Evolutionary conservation across 1,284 basidiomycete species (phyloP).

Genomic region (Leccinum pachyderme): DNA sequence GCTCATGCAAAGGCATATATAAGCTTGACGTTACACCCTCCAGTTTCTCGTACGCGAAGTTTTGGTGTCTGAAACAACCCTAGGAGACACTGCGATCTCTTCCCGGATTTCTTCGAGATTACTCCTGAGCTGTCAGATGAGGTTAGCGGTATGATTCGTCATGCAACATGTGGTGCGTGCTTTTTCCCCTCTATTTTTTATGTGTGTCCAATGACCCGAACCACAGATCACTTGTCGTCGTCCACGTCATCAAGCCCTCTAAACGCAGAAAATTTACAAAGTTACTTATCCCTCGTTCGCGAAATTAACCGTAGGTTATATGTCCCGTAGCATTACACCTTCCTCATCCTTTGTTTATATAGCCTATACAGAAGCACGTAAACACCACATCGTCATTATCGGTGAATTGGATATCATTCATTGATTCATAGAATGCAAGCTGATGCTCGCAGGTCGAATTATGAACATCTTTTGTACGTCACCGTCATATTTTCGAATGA

Average conservation of each 20-base stretch:
- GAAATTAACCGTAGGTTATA: constrained; percentile 25
- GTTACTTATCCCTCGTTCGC: constrained; percentile 21
- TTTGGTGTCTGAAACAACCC: constrained; percentile 2
- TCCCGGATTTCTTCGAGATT: constrained; percentile 43
- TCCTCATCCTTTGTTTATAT: background rate
- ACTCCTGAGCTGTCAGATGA: constrained; percentile 41
- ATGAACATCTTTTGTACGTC: constrained; percentile 47
- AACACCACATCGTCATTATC: constrained; percentile 34
- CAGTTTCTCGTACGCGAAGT: background rate
- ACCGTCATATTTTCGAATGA: background rate
- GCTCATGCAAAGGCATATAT: background rate
- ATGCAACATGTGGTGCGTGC: constrained; percentile 46
- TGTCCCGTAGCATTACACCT: background rate
- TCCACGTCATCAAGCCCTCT: constrained; percentile 26
- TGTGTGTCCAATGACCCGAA: background rate
- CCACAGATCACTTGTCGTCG: constrained; percentile 31
- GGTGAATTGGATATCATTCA: constrained; percentile 31
- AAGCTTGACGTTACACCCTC: constrained; percentile 4
- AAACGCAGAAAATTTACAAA: constrained; percentile 17
- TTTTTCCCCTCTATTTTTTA: background rate
- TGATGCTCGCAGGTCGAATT: constrained; percentile 36
- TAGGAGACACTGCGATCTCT: constrained; percentile 53
- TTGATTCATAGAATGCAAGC: background rate
- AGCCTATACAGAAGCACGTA: constrained; percentile 9
- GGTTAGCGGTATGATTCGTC: constrained; percentile 45